Conservation (phyloP, 139 green algal species). For the Astrephomene gubernaculifera region DNA sequence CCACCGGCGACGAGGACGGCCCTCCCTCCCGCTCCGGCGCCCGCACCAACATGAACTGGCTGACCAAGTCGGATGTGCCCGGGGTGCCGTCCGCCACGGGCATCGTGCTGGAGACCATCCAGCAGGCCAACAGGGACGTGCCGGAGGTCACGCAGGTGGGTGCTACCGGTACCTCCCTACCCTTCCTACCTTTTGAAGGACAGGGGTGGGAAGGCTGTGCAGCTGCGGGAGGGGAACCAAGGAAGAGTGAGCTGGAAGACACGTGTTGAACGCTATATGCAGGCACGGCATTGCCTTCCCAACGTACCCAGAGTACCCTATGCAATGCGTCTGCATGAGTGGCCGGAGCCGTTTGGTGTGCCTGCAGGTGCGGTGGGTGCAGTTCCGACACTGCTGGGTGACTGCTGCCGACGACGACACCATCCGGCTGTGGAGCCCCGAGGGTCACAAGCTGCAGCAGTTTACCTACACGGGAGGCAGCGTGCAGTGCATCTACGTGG, state of each 20-base stretch:
- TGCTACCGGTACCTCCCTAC: too few species aligned
- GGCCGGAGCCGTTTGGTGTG: too few species aligned
- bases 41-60: conserved; percentile 54
- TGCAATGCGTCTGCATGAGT: too few species aligned
- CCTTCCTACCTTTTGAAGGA: too few species aligned
- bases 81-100: conserved; percentile 31
- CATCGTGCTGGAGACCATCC: conserved; percentile 70
- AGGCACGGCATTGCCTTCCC: too few species aligned
- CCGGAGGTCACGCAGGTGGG: conserved; percentile 77
- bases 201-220: too few species aligned
- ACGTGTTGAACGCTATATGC: too few species aligned
- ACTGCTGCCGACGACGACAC: conserved; percentile 78
- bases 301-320: too few species aligned
- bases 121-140: conserved; percentile 62
- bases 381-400: conserved; percentile 69
- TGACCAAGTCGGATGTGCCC: conserved; percentile 49
- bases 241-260: too few species aligned
- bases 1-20: conserved; percentile 19
- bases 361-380: conserved; percentile 72
- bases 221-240: too few species aligned
- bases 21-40: neutral
- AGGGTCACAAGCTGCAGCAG: conserved; percentile 59
- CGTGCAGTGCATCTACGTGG: conserved; percentile 74
- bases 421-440: conserved; percentile 69
- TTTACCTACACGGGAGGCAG: conserved; percentile 68